Base-by-base conservation (phyloP, 345 rosid species). In the Excoecaria agallocha region DNA sequence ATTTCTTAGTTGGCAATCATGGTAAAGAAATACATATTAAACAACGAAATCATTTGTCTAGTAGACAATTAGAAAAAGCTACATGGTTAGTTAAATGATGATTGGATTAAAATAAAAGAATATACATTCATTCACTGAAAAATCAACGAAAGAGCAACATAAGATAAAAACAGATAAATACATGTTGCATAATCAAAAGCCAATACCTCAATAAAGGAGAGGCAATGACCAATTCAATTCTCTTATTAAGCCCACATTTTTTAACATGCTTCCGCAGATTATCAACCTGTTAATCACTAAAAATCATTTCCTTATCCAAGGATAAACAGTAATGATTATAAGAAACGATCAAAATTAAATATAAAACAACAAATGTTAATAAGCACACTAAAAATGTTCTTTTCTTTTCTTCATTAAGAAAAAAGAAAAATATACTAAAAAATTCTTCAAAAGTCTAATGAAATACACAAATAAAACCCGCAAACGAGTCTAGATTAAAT, bases 201-300 rank as follows among this genome's bases (percentile, higher is more conserved):
- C 46, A 12, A 55, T 83, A 88, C 97, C 97, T 89, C 16, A 89
- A 69, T 45, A 90, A 81, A 51, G 95, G 93, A 2, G 93, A 92
- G 12, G 82, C 83, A 57, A 90, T 78, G 50, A 92, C 95, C 80
- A 92, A 69, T 64, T 92, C 91, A 50, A 90, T 82, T 70, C 51
- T 83, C 73, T 83, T 85, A 16, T 70, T 73, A 30, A 87, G 78
- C 20, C 91, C 97, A 30, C 30, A 30, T 30, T 30, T 30, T 30
- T 30, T 1, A 30, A 30, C 30, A 30, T 30, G 30, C 30, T 30
- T 30, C 30, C 30, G 30, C 30, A 30, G 30, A 30, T 30, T 30
- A 30, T 30, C 30, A 30, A 30, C 30, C 30, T 30, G 30, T 30
- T 30, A 30, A 72, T 43, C 48, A 43, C 8, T 43, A 43, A 8